Base-by-base conservation (phyloP, 352 stramenopile species). In the Globisporangium paroecandrum region DNA sequence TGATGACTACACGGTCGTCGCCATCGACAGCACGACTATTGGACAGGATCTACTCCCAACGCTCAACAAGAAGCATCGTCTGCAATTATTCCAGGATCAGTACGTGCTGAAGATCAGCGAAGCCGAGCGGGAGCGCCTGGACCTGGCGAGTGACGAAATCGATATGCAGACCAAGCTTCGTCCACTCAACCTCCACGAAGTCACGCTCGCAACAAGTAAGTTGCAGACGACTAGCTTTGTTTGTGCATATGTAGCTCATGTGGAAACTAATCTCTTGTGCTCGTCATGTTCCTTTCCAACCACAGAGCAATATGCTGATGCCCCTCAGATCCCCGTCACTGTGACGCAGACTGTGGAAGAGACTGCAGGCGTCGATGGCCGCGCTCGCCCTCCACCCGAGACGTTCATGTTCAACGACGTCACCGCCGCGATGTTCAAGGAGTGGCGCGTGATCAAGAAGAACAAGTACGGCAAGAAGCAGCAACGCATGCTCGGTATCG, bases 391-490 rank as follows among this genome's bases (percentile, higher is more conserved):
- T 12, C 86, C 85, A 34, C 88, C 88, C 1, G 85, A 94, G 66
- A 96, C 88, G 38, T 96, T 96, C 72, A 96, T 96, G 89, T 96
- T 94, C 65, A 96, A 96, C 74, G 89, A 96, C 71, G 87, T 96
- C 60, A 96, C 87, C 24, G 89, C 87, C 2, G 89, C 83, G 5
- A 95, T 94, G 86, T 96, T 94, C 74, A 95, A 96, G 70, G 89
- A 96, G 69, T 96, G 89, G 89, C 89, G 89, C 38, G 82, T 96
- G 47, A 91, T 94, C 66, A 96, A 96, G 76, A 96, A 94, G 69
- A 96, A 96, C 81, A 96, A 96, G 69, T 96, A 92, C 66, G 87
- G 89, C 75, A 95, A 95, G 70, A 88, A 88, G 64, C 89, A 96
- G 75, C 85, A 94, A 46, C 87, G 89, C 27, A 95, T 96, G 86